These are phyloP conservation scores for Penicillium vulpinum DNA, from an alignment of 2,329 filamentous ascomycete species.

Conservation along the genomic window DNA sequence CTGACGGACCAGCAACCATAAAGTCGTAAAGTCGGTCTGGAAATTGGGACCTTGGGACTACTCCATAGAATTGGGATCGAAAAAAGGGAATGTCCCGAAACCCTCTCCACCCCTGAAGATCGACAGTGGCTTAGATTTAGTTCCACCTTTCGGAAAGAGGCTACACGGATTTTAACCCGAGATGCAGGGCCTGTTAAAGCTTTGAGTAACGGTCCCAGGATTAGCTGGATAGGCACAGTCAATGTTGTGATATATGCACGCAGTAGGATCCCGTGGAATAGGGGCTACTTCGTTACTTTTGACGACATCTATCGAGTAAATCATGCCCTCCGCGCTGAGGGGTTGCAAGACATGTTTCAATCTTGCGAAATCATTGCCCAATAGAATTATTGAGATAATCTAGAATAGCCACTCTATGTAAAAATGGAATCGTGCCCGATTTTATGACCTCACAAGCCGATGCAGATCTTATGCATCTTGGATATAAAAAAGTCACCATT, in stretches of 20 bases:
- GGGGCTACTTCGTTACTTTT: neutral
- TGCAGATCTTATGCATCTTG: neutral
- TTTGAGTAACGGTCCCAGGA: neutral
- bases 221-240: neutral
- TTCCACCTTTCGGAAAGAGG: slow-evolving; percentile 8
- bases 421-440: neutral
- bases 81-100: slow-evolving; percentile 2
- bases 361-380: slow-evolving; percentile 9
- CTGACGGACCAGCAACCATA: neutral
- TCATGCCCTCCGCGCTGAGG: neutral
- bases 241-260: neutral
- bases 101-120: slow-evolving; percentile 4
- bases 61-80: neutral
- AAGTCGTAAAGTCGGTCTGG: neutral
- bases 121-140: slow-evolving; percentile 9
- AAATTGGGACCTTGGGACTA: neutral
- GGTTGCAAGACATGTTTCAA: slow-evolving; percentile 21
- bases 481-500: neutral
- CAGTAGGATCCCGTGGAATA: neutral
- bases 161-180: neutral
- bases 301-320: neutral
- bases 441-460: neutral
- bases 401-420: neutral
- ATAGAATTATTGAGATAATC: neutral
- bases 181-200: neutral